phyloP scores from a whole-genome alignment of 2,329 filamentous ascomycete genomes.

The Cercospora sp. region DNA sequence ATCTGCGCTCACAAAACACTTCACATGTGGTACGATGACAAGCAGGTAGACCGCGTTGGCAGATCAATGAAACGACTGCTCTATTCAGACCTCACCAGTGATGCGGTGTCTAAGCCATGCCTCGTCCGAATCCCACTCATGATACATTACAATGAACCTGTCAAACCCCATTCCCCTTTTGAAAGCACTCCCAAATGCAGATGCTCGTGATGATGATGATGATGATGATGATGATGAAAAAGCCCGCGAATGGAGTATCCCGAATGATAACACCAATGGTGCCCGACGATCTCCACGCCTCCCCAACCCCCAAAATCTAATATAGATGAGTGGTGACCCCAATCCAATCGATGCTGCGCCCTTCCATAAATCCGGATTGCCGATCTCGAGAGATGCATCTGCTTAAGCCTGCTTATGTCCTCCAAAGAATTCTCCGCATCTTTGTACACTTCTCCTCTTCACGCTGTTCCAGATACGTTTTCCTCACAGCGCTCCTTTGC shows the following conservation, averaged over 20 bases:
- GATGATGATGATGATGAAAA: neutral
- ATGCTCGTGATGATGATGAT: neutral
- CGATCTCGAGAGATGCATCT: neutral
- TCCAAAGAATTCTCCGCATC: neutral
- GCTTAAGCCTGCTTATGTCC: neutral
- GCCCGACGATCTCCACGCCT: neutral
- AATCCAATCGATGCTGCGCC: neutral
- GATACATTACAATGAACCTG: slow-evolving; percentile 1
- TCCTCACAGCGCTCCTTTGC: neutral
- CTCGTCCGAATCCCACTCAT: neutral
- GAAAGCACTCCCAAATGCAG: neutral
- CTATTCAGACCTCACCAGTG: neutral
- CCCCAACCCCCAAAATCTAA: neutral
- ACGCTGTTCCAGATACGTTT: neutral
- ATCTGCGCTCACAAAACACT: neutral
- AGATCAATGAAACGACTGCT: neutral
- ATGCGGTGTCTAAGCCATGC: neutral
- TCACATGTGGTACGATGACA: neutral
- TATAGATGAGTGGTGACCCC: neutral
- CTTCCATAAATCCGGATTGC: neutral
- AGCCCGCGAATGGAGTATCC: neutral
- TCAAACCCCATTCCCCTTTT: neutral
- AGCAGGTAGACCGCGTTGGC: neutral
- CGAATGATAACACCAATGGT: neutral
- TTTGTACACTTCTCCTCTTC: neutral